Conservation (phyloP, 2,329 filamentous ascomycete genomes). For the Stenocarpella maydis region DNA sequence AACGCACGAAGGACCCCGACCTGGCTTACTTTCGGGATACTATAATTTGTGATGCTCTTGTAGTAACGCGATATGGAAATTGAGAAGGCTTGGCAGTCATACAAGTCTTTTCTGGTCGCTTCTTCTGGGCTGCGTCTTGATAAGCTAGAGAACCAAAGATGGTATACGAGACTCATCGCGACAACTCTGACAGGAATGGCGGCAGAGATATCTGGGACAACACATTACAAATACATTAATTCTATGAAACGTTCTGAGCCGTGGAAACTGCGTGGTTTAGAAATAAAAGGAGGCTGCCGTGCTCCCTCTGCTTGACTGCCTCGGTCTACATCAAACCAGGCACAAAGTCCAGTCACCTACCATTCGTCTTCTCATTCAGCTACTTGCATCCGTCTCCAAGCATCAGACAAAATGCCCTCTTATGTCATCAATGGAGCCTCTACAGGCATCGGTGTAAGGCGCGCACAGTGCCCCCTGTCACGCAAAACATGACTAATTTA, state of each 20-base stretch:
- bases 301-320: neutral
- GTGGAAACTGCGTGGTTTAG: neutral
- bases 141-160: neutral
- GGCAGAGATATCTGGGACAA: too few relatives aligned
- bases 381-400: neutral
- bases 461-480: neutral
- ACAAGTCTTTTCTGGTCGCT: neutral
- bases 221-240: neutral
- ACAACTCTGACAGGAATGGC: too few relatives aligned
- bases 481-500: neutral
- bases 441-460: conserved; percentile 39
- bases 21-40: neutral
- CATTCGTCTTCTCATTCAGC: neutral
- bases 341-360: neutral
- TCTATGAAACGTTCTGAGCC: neutral
- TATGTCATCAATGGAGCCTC: conserved; percentile 40
- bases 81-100: neutral
- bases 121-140: neutral
- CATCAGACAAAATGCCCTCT: neutral
- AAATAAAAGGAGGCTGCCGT: neutral
- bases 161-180: too few relatives aligned
- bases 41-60: too few relatives aligned
- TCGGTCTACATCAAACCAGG: neutral
- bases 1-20: neutral
- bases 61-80: neutral